Evolutionary conservation across 129 eudicot species (phyloP).

Genomic region (Lonicera japonica): DNA sequence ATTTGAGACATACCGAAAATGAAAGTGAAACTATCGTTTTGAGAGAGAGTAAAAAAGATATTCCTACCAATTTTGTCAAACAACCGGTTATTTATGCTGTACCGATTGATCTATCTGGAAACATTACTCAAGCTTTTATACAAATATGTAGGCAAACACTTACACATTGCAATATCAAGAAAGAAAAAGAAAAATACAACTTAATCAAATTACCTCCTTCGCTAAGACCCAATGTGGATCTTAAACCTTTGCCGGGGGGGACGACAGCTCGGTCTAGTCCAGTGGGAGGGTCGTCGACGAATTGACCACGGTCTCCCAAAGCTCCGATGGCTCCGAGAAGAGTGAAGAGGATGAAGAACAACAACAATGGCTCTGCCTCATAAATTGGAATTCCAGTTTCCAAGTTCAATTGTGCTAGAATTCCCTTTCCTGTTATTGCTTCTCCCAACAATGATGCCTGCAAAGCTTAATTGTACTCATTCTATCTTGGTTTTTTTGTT

Average conservation of each 20-base stretch:
- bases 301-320: constrained; percentile 86
- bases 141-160: too few relatives aligned
- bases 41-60: too few relatives aligned
- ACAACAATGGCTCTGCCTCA: constrained; percentile 97
- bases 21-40: too few relatives aligned
- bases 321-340: constrained; percentile 99
- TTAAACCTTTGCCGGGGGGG: constrained; percentile 82
- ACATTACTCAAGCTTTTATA: too few relatives aligned
- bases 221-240: constrained; percentile 71
- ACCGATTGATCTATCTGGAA: too few relatives aligned
- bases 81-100: too few relatives aligned
- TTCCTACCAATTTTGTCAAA: too few relatives aligned
- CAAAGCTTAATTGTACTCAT: constrained; percentile 17
- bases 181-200: too few relatives aligned
- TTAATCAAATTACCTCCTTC: constrained; percentile 74
- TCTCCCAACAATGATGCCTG: constrained; percentile 99
- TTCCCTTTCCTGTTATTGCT: constrained; percentile 87
- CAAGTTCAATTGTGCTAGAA: constrained; percentile 67
- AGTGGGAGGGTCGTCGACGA: constrained; percentile 70
- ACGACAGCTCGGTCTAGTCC: constrained; percentile 86
- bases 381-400: constrained; percentile 98
- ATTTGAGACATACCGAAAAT: too few relatives aligned
- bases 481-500: neutral
- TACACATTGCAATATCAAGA: too few relatives aligned
- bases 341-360: constrained; percentile 90